Conservation (phyloP, 441 rosid species). For the Erodium texanum region DNA sequence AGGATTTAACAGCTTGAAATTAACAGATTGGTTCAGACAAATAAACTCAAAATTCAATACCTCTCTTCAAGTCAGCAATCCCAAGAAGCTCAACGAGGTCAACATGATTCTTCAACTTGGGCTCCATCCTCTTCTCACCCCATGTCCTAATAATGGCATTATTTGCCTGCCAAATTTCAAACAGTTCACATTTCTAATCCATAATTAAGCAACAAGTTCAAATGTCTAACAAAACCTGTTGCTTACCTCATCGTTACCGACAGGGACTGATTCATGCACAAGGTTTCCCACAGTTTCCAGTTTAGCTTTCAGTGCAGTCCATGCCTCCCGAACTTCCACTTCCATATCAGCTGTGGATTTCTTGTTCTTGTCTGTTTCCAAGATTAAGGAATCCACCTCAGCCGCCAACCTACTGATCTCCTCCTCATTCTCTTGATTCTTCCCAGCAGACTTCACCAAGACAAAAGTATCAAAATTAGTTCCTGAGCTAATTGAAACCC, state of each 20-base stretch:
- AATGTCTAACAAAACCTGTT: background rate
- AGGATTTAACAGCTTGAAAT: background rate
- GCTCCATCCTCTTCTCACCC: conserved; percentile 53
- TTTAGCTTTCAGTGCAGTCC: conserved; percentile 42
- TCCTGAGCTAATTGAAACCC: background rate
- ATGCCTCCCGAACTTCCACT: conserved; percentile 54
- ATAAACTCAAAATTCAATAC: conserved; percentile 21
- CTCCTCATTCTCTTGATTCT: background rate
- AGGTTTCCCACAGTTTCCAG: conserved; percentile 65
- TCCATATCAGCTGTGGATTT: conserved; percentile 42
- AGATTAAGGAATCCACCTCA: conserved; percentile 33
- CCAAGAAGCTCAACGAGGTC: conserved; percentile 86
- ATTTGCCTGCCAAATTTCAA: conserved; percentile 40
- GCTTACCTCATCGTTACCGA: conserved; percentile 62
- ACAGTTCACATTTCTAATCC: background rate
- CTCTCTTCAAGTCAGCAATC: conserved; percentile 68
- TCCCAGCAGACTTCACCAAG: background rate
- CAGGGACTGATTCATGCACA: conserved; percentile 74
- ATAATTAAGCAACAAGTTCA: background rate
- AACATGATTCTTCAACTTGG: conserved; percentile 70
- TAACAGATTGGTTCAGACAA: background rate
- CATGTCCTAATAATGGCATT: conserved; percentile 49
- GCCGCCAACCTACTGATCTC: conserved; percentile 19
- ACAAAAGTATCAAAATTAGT: background rate
- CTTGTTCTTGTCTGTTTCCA: conserved; percentile 46